A percentile compares a stretch with the other conserved stretches of the same genome.
phyloP scores from a whole-genome alignment of 2,329 filamentous ascomycete genomes.

The Thelonectria discophora region DNA sequence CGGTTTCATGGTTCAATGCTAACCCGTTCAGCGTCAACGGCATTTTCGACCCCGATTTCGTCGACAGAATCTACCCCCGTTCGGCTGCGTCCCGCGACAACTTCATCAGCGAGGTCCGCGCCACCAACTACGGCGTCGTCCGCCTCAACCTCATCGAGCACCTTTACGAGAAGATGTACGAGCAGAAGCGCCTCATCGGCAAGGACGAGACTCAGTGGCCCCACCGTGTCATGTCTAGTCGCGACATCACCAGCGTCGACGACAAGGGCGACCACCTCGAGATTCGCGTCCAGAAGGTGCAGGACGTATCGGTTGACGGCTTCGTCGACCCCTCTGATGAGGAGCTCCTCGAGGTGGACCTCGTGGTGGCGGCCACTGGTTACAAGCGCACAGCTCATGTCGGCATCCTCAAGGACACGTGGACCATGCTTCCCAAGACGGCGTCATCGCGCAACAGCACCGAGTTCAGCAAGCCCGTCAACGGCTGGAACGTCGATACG shows the following conservation, averaged over 20 bases:
- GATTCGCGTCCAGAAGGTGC: conserved; percentile 64
- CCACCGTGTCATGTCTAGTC: conserved; percentile 78
- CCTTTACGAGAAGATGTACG: conserved; percentile 87
- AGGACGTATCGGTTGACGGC: conserved; percentile 52
- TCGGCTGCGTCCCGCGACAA: conserved; percentile 68
- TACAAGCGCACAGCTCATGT: conserved; percentile 84
- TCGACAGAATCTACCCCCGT: conserved; percentile 79
- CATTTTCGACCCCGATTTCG: conserved; percentile 89
- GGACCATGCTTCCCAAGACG: conserved; percentile 69
- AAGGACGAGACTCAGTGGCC: conserved; percentile 79
- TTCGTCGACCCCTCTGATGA: conserved; percentile 51
- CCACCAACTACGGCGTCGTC: conserved; percentile 95
- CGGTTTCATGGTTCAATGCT: not conserved
- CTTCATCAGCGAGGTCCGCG: conserved; percentile 73
- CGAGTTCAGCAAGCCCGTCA: conserved; percentile 47
- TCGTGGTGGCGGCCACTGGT: conserved; percentile 87
- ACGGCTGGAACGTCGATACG: conserved; percentile 53
- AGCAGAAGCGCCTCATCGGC: conserved; percentile 77
- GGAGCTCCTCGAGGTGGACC: conserved; percentile 78
- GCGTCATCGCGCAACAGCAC: conserved; percentile 39
- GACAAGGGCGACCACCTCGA: conserved; percentile 61
- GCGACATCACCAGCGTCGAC: conserved; percentile 71
- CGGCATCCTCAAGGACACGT: conserved; percentile 74
- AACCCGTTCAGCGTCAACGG: conserved; percentile 77
- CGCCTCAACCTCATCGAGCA: conserved; percentile 89